Base-by-base conservation (phyloP, 768 basidiomycete species). In the Russula virescens region DNA sequence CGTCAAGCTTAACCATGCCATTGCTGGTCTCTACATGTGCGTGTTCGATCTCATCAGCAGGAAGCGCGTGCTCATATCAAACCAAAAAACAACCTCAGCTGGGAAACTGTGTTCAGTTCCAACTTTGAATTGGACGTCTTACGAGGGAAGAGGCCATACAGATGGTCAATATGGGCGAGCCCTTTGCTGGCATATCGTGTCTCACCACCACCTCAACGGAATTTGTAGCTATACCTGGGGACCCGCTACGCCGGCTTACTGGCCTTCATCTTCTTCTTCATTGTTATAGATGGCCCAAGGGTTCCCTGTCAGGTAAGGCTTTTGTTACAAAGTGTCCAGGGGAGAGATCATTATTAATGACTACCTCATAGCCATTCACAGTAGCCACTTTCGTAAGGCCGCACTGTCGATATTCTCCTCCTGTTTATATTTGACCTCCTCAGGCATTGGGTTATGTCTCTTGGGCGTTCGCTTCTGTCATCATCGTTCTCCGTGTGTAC, bases 61-160 rank as follows among this genome's bases (percentile, higher is more conserved):
- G 9, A 31, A 48, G n/a, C 21, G 10, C 40, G 5, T 19, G 16
- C 42, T 34, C 21, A 45, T 14, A n/a, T 23, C n/a, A 42, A 28
- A 5, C 42, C 10, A 25, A 11, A 18, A 51, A 18, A 51, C 16
- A 35, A 19, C 23, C 7, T 23, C 43, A 60, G 58, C 18, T 60
- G 58, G 58, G 58, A 60, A 34, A 52, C 28, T 4, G 50, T 52
- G 16, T 25, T 45, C 21, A 45, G 50, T 3, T 18, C 43, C 18
- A 18, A 23, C 21, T 60, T 60, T 52, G 58, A 60, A 45, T 34
- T 52, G 10, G 58, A 60, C n/a, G 2, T 60, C 21, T 23, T 60
- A 5, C 31, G 57, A 63, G 35, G 62, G 7, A 63, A 54, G 48
- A 51, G 62, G 2, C 62, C 62, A 5, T 60, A 60, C 25, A 21